A percentile compares a stretch with the other conserved stretches of the same genome.
Evolutionary conservation across 805 yeast species (phyloP).

Genomic region (Ogataea nonfermentans): DNA sequence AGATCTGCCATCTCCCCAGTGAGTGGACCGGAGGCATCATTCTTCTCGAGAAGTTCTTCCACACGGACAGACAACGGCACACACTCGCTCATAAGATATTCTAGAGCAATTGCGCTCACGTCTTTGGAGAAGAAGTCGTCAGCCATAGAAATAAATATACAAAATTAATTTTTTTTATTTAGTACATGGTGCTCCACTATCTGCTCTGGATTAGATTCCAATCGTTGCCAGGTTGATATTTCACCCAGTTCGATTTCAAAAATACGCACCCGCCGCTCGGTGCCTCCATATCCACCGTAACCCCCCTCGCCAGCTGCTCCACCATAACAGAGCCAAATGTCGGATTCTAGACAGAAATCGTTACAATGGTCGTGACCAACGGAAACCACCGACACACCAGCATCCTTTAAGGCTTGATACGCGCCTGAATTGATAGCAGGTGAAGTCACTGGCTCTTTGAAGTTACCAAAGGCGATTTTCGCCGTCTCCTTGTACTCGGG

Average conservation of each 20-base stretch:
- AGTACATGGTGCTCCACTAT: constrained; percentile 12
- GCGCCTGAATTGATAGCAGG: constrained; percentile 71
- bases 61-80: constrained; percentile 71
- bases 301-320: constrained; percentile 96
- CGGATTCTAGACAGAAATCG: constrained; percentile 77
- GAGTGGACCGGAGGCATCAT: constrained; percentile 12
- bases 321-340: constrained; percentile 84
- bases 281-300: constrained; percentile 90
- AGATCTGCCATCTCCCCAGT: constrained; percentile 13
- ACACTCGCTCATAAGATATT: constrained; percentile 69
- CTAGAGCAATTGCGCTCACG: constrained; percentile 57
- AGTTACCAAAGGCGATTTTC: constrained; percentile 53
- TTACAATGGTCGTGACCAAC: constrained; percentile 97
- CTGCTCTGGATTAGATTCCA: constrained; percentile 51
- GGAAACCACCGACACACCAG: constrained; percentile 71
- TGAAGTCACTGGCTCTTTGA: constrained; percentile 75
- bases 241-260: constrained; percentile 57
- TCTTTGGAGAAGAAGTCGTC: constrained; percentile 30
- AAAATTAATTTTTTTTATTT: constrained; percentile 4
- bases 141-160: constrained; percentile 4
- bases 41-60: constrained; percentile 43
- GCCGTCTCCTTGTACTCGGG: constrained; percentile 67
- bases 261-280: constrained; percentile 72
- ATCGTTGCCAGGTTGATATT: constrained; percentile 70
- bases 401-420: constrained; percentile 50